Evolutionary conservation across 2,329 filamentous ascomycete genomes (phyloP), one percentile per base, ranked within the genome.

Genomic region (Penicillium janthinellum): DNA sequence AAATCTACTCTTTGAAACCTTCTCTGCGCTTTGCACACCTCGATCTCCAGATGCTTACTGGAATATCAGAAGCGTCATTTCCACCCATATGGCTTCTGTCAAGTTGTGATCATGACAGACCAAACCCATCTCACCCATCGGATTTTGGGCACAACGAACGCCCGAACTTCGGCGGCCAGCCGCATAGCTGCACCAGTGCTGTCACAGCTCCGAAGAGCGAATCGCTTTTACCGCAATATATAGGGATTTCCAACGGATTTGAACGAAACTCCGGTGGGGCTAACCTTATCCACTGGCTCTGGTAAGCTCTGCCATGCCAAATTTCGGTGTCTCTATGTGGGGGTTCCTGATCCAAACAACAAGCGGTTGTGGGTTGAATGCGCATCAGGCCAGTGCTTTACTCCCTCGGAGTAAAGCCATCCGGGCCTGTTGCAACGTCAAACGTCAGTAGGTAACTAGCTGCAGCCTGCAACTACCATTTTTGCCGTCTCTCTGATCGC

Each of bases 271-370:
- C 42, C 56, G 17, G 34, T 50, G 25, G 64, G 15, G 71, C 69
- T 14, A 67, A 83, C 48, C 7, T 50, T 54, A 31, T 42, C 50
- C 37, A 44, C 50, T 20, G 42, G 35, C 2, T 10, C 31, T 28
- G 25, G 4, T 28, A 28, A 28, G 6, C 25, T 28, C 25, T 7
- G 25, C 25, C 5, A 28, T 7, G 25, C 25, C 5, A 28, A 28
- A 5, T 28, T 28, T 28, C 25, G 25, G 25, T 31, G 31, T 10
- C 31, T 10, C 31, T 31, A 8, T 31, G 31, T 10, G 31, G 31
- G 31, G 31, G 31, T 31, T 52, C 15, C 39, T 10, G 8, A 56
- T 22, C 20, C 44, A 47, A 37, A 31, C 45, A 20, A 59, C 17
- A 11, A 34, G 52, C 15, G 53, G 57, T 56, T 22, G 22, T 37